A percentile compares a stretch with the other conserved stretches of the same genome.
These are phyloP conservation scores for Blepharisma japonicum DNA, from an alignment of 73 alveolate species.

Conservation along the genomic window DNA sequence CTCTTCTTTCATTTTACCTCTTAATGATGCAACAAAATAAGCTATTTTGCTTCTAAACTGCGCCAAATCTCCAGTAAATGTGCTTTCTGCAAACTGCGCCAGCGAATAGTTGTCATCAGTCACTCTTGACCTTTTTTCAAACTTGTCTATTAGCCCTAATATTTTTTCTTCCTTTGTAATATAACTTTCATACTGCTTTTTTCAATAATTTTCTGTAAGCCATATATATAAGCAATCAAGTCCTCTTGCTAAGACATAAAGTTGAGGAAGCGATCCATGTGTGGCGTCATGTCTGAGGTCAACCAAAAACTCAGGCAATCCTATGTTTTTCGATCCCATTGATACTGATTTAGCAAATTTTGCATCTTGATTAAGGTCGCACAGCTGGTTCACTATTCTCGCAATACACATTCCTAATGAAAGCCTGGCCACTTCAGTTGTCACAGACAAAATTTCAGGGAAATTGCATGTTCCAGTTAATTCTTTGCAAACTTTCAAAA, in stretches of 20 bases:
- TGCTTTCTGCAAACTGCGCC: constrained; percentile 8
- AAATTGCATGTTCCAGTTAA: not conserved
- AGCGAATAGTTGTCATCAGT: not conserved
- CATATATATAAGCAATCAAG: not conserved
- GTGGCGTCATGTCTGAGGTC: constrained; percentile 25
- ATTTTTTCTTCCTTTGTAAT: not conserved
- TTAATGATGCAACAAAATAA: not conserved
- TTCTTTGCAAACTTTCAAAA: not conserved
- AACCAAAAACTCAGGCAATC: constrained; percentile 2
- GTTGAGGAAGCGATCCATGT: not conserved
- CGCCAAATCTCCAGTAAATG: not conserved
- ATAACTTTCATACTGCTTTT: not conserved
- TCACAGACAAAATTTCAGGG: not conserved
- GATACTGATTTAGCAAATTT: constrained; percentile 18
- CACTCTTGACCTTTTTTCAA: constrained; percentile 18
- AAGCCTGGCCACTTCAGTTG: not conserved
- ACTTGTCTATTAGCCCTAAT: not conserved
- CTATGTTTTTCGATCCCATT: not conserved
- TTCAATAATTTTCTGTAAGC: constrained; percentile 11
- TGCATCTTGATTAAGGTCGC: not conserved
- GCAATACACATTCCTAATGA: constrained; percentile 2
- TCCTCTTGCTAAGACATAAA: not conserved
- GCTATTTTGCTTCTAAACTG: not conserved
- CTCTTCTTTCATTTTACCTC: constrained; percentile 16
- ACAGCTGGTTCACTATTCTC: not conserved